Base-by-base conservation (phyloP, 768 basidiomycete genomes). In the Suillus subalutaceus region DNA sequence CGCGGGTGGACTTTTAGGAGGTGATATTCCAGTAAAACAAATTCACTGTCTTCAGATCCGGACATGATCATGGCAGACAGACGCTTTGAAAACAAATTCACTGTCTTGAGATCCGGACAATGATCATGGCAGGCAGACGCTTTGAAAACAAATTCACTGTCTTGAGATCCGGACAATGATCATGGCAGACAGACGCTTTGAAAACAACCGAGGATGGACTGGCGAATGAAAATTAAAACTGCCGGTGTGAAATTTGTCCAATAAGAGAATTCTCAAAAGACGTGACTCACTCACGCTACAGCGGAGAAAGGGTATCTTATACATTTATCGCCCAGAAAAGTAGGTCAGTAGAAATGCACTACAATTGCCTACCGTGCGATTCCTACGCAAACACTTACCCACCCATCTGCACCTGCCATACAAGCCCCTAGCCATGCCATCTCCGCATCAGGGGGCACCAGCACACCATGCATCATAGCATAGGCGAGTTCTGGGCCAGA, bases 341-440 rank as follows among this genome's bases (percentile, higher is more conserved):
- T 18, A 30, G 16, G 59, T 30, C 16, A 60, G 40, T 35, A 20
- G 20, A 43, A 43, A 60, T 18, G 59, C 41, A 32, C 59, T 20
- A 38, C 16, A 26, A 40, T 40, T 18, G 61, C 64, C 72, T 76
- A 77, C 55, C 75, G 74, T 55, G 71, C 67, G 18, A 91, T 77
- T 18, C 91, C 92, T 37, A 97, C 81, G 73, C 94, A 96, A 63
- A 98, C 83, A 74, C 93, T 92, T 37, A 97, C 84, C 96, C 96
- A 99, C 6, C 97, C 97, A 73, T 99, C 97, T 15, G 95, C 94
- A 9, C 95, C 96, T 15, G 90, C 88, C 78, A 98, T 81, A 71
- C 94, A 95, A 23, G 93, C 90, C 12, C 94, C 92, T n/a, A 99
- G 77, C 96, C 97, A 97, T 6, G 91, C 94, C 78, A 98, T 83